Base-by-base conservation (phyloP, 495 filamentous ascomycete genomes). In the Durotheca rogersii region DNA sequence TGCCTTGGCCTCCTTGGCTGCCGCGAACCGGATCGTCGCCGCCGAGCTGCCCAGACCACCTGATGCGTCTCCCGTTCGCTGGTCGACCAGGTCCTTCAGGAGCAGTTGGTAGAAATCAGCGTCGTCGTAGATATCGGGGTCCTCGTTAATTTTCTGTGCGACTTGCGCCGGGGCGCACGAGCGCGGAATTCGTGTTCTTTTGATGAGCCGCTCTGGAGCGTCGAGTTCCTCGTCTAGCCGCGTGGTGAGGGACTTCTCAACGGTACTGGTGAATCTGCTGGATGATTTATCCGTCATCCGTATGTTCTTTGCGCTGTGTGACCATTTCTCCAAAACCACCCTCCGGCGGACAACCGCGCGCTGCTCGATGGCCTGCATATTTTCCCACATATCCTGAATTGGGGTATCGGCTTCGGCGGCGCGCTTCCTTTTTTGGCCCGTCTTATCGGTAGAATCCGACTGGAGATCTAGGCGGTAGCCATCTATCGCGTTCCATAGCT, bases 51-150 rank as follows among this genome's bases (percentile, higher is more conserved):
- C 77, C 53, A 67, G 66, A 1, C 62, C 64, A 1, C 72, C 71
- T 0, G 72, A 68, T 6, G 75, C 67, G 41, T 86, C 84, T 0
- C 75, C 67, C 68, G 87, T 85, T 41, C 90, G 82, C 62, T 89
- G 86, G 57, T 94, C 88, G 21, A 98, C 88, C 1, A 98, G 80
- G 51, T 96, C 90, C 51, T 95, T 93, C 11, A 98, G 79, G 38
- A 66, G 35, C 12, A 66, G 19, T 62, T 93, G 87, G 73, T 98
- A 98, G 71, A 97, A 95, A 64, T 90, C 82, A 6, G 87, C 86
- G 60, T 97, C 93, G 59, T 97, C 92, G 71, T 90, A 98, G 61
- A 95, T 79, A 3, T 72, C 58, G 7, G 51, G 52, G 48, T 78
- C 75, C 56, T 81, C 75, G 4, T 73, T 71, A 6, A 77, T 53